Evolutionary conservation across 2,329 filamentous ascomycete genomes (phyloP).

Genomic region (Penicillium sp.): DNA sequence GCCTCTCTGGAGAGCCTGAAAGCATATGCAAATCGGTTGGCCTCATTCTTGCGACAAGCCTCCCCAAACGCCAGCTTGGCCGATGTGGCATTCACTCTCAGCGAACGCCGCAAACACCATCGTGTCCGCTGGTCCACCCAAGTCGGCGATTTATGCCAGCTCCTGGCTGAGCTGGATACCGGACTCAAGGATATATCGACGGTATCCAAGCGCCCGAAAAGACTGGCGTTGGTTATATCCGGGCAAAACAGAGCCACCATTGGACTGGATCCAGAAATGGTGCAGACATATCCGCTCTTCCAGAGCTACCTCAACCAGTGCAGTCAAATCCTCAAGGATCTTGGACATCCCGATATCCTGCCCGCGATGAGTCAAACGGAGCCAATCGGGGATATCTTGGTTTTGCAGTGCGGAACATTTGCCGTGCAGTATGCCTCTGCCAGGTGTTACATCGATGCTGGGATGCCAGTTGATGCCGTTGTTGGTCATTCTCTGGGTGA

Average conservation of each 20-base stretch:
- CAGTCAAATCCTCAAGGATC: neutral
- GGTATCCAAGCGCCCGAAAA: neutral
- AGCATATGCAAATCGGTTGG: no score
- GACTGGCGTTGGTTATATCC: no score
- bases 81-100: no score
- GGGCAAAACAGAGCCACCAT: neutral
- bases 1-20: no score
- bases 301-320: neutral
- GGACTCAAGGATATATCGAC: neutral
- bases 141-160: no score
- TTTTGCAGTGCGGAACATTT: neutral
- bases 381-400: neutral
- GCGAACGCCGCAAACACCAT: no score
- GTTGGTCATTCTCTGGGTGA: neutral
- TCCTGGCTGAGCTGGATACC: no score
- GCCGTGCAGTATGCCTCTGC: neutral
- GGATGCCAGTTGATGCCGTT: neutral
- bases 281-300: neutral
- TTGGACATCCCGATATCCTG: neutral
- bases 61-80: no score
- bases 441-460: neutral
- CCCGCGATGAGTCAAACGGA: neutral
- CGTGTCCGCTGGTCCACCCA: no score
- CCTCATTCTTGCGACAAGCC: no score
- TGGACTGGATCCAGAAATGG: neutral